phyloP scores from a whole-genome alignment of 2,329 filamentous ascomycete species.

The Fusarium napiforme region DNA sequence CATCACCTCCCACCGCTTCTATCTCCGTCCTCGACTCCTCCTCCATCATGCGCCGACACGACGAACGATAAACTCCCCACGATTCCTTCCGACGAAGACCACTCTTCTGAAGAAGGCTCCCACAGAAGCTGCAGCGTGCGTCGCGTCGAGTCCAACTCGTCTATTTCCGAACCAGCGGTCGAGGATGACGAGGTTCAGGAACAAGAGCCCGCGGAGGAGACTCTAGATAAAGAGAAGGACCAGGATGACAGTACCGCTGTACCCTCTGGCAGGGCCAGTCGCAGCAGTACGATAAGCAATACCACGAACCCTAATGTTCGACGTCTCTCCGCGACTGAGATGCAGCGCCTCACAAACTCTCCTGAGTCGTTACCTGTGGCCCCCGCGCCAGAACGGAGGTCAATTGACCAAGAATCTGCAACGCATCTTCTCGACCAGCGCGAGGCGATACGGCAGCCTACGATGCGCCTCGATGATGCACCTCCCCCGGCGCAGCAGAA shows the following conservation, averaged over 20 bases:
- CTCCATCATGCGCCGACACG: conserved; percentile 23
- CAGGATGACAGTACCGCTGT: conserved; percentile 16
- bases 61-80: conserved; percentile 30
- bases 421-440: conserved; percentile 44
- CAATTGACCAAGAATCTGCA: conserved; percentile 53
- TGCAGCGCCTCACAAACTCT: conserved; percentile 66
- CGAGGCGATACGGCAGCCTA: conserved; percentile 47
- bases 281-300: conserved; percentile 48
- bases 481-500: conserved; percentile 37
- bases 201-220: neutral
- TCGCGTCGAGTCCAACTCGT: conserved; percentile 42
- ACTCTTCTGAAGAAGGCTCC: conserved; percentile 46
- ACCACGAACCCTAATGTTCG: conserved; percentile 56
- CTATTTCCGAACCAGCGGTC: conserved; percentile 46
- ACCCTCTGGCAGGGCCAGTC: conserved; percentile 39
- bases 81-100: conserved; percentile 47
- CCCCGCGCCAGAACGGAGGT: conserved; percentile 51
- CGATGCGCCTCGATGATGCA: conserved; percentile 43
- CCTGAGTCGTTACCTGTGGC: conserved; percentile 69
- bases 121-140: conserved; percentile 37
- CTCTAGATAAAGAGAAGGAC: conserved; percentile 9
- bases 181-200: conserved; percentile 32
- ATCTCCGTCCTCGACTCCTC: conserved; percentile 20
- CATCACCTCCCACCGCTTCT: conserved; percentile 36
- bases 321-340: conserved; percentile 67